Base-by-base conservation (phyloP, 1,284 basidiomycete species). In the Rhodotorula mucilaginosa region DNA sequence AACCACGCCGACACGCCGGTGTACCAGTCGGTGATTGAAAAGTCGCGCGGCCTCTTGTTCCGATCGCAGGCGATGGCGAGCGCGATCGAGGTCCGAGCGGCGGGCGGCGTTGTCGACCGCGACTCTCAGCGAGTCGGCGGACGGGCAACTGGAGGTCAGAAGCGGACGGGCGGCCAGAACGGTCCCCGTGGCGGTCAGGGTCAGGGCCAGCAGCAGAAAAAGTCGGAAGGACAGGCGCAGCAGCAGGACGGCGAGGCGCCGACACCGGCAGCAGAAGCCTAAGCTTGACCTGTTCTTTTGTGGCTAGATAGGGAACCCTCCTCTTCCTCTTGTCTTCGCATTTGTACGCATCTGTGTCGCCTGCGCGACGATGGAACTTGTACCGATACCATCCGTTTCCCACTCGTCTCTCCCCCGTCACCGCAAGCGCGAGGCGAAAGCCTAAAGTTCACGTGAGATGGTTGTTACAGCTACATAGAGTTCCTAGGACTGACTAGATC, bases 11-110 rank as follows among this genome's bases (percentile, higher is more conserved):
- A 91, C 70, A 86, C 91, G 60, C 92, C 94, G 15, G 89, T 97
- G 44, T 97, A 97, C 82, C 96, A 97, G 80, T 88, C 90, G 15
- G 90, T 98, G 77, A 97, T 98, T 79, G 96, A 98, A 82, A 96
- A 94, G 82, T 97, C 95, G 3, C 89, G 93, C 64, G 93, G 93
- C 44, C 86, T 98, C 68, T 89, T 92, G 5, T 89, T 96, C 84
- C 88, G 93, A 72, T 94, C 93, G 3, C 92, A 95, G 80, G 93
- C 92, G 6, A 84, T 97, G 74, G 90, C 91, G 26, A 89, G 89
- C n/a, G 90, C 92, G 18, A 89, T 95, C 84, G 83, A 87, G 70
- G 85, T 89, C 57, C 80, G 80, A 58, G 82, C 81, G 18, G 70
- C 73, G 16, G 73, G 73, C 47, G 73, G 73, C 46, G 48, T 48